phyloP scores from a whole-genome alignment of 805 yeast genomes.

The Kluyveromyces siamensis region DNA sequence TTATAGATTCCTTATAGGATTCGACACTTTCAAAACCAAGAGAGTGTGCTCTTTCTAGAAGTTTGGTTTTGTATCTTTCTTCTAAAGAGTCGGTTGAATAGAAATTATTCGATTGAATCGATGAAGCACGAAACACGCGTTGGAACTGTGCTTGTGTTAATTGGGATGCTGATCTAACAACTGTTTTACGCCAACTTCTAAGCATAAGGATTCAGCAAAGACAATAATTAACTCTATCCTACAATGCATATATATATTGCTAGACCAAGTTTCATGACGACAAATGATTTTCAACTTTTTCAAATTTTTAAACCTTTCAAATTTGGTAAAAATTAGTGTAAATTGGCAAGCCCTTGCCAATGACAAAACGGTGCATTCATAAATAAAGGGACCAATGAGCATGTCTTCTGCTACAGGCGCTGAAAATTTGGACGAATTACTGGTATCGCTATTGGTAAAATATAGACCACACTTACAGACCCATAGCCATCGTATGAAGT shows the following conservation, averaged over 20 bases:
- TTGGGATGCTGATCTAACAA: slow-evolving; percentile 1
- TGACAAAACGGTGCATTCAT: background rate
- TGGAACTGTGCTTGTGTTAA: slow-evolving; percentile 1
- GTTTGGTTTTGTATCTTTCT: slow-evolving; percentile 28
- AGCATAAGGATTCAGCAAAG: background rate
- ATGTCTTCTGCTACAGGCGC: background rate
- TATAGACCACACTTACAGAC: slow-evolving; percentile 24
- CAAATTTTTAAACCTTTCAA: background rate
- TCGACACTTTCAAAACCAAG: slow-evolving; percentile 33
- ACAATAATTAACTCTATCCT: too few species aligned
- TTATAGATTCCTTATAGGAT: slow-evolving; percentile 52
- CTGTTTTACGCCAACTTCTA: background rate
- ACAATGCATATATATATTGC: too few species aligned
- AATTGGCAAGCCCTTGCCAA: background rate
- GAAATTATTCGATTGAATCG: slow-evolving; percentile 1
- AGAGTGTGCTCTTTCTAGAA: slow-evolving; percentile 31
- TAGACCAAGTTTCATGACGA: too few species aligned
- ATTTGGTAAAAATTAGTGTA: background rate
- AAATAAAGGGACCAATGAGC: background rate
- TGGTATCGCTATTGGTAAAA: slow-evolving; percentile 15
- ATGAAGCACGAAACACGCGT: slow-evolving; percentile 2
- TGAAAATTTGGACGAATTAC: slow-evolving; percentile 10
- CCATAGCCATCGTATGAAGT: slow-evolving; percentile 15
- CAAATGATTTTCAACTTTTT: background rate
- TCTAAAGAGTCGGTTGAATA: slow-evolving; percentile 19